phyloP scores from a whole-genome alignment of 179 eudicot species.

The Beta corolliflora region DNA sequence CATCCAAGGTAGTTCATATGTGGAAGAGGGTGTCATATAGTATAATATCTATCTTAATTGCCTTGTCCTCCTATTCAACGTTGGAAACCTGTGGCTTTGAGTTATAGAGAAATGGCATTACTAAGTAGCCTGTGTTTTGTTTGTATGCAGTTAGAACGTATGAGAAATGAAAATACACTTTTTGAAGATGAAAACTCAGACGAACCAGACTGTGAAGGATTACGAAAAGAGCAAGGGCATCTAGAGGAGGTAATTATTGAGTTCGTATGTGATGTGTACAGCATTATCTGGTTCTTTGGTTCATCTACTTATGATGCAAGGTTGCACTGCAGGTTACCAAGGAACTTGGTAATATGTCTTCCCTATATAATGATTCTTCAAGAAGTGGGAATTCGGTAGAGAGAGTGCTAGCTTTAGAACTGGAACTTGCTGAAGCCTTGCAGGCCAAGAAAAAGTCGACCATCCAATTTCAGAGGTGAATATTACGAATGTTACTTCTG shows the following conservation, averaged over 20 bases:
- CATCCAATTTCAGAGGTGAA: slow-evolving; percentile 77
- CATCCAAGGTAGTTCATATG: not conserved
- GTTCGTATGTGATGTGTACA: slow-evolving; percentile 1
- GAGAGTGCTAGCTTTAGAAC: slow-evolving; percentile 93
- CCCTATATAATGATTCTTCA: slow-evolving; percentile 52
- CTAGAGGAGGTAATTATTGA: slow-evolving; percentile 57
- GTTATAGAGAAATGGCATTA: not conserved
- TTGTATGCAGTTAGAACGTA: slow-evolving; percentile 67
- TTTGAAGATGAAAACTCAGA: slow-evolving; percentile 38
- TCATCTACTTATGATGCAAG: not conserved
- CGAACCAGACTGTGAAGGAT: slow-evolving; percentile 43
- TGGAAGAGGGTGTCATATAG: not conserved
- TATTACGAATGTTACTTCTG: not conserved
- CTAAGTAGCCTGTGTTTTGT: slow-evolving; percentile 8
- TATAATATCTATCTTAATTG: not conserved
- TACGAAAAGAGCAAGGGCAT: slow-evolving; percentile 58
- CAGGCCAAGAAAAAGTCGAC: slow-evolving; percentile 75
- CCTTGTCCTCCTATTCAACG: too few species aligned
- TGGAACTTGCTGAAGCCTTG: slow-evolving; percentile 93
- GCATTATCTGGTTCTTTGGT: not conserved
- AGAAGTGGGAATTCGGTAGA: slow-evolving; percentile 81
- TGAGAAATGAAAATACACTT: slow-evolving; percentile 69
- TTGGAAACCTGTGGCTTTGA: not conserved
- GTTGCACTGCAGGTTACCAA: slow-evolving; percentile 57
- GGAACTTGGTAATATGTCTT: slow-evolving; percentile 69